Evolutionary conservation across 257 asterid species (phyloP).

Genomic region (Paulownia fortunei): DNA sequence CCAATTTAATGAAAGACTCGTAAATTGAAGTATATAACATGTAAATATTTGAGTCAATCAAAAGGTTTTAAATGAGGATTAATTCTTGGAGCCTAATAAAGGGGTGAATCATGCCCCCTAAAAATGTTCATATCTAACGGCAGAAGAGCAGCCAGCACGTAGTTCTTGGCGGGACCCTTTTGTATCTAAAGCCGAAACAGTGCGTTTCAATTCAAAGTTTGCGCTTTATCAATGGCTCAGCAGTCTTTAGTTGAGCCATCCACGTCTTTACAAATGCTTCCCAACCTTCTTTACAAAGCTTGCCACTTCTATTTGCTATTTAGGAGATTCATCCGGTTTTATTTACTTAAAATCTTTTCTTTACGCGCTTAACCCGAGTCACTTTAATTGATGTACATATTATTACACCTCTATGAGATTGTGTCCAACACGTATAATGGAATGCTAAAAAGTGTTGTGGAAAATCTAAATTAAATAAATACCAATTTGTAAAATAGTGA

Average conservation of each 20-base stretch:
- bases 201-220: constrained; percentile 27
- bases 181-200: not conserved
- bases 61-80: constrained; percentile 8
- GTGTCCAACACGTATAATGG: not conserved
- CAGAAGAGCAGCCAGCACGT: constrained; percentile 31
- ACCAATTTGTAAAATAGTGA: not conserved
- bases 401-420: not conserved
- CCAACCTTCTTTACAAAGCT: not conserved
- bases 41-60: constrained; percentile 27
- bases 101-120: not conserved
- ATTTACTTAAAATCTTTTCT: not conserved
- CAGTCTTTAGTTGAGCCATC: constrained; percentile 45
- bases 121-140: constrained; percentile 23
- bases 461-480: no score
- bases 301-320: not conserved
- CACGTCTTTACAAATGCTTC: constrained; percentile 40
- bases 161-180: constrained; percentile 31
- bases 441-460: no score
- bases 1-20: constrained; percentile 8
- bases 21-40: not conserved
- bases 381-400: not conserved
- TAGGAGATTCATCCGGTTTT: not conserved
- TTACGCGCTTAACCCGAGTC: not conserved
- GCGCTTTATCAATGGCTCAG: constrained; percentile 17
- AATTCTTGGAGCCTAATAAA: not conserved